Evolutionary conservation across 208 protist genomes (phyloP).

Genomic region (Crithidia mellificae): DNA sequence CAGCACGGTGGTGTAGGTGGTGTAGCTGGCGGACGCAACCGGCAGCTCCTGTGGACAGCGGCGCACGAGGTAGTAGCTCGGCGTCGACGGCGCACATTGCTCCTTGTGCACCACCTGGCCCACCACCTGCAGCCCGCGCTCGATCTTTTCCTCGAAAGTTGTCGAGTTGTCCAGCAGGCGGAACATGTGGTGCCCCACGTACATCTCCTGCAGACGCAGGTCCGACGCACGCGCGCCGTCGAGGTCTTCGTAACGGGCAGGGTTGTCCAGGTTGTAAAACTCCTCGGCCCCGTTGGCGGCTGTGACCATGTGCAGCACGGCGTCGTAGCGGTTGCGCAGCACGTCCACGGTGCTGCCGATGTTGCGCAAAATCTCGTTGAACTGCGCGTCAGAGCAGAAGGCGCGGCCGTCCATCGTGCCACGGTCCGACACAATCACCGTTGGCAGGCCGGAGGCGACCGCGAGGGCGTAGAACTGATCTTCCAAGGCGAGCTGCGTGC

Average conservation of each 20-base stretch:
- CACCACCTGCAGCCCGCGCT: conserved; percentile 71
- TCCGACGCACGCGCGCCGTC: conserved; percentile 80
- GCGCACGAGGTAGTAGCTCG: conserved; percentile 50
- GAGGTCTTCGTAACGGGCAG: conserved; percentile 74
- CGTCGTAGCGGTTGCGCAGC: conserved; percentile 85
- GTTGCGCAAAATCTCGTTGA: conserved; percentile 45
- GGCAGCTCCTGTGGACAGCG: conserved; percentile 39
- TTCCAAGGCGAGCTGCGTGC: conserved; percentile 74
- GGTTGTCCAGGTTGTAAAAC: conserved; percentile 84
- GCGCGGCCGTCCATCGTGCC: conserved; percentile 87
- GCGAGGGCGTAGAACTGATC: conserved; percentile 78
- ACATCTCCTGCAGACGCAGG: conserved; percentile 75
- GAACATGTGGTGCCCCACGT: conserved; percentile 73
- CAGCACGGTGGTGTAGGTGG: conserved; percentile 53
- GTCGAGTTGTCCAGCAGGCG: conserved; percentile 78
- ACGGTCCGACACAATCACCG: conserved; percentile 73
- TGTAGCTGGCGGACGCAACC: conserved; percentile 44
- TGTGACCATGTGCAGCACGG: conserved; percentile 84
- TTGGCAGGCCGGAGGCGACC: conserved; percentile 40
- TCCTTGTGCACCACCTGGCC: conserved; percentile 45
- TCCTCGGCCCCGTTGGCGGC: conserved; percentile 68
- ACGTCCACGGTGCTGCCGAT: conserved; percentile 49
- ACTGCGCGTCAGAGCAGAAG: conserved; percentile 71
- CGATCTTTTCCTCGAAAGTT: conserved; percentile 78
- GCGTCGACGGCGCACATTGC: conserved; percentile 25